Evolutionary conservation across 805 yeast species (phyloP).

Genomic region (Monosporozyma yasuniensis): DNA sequence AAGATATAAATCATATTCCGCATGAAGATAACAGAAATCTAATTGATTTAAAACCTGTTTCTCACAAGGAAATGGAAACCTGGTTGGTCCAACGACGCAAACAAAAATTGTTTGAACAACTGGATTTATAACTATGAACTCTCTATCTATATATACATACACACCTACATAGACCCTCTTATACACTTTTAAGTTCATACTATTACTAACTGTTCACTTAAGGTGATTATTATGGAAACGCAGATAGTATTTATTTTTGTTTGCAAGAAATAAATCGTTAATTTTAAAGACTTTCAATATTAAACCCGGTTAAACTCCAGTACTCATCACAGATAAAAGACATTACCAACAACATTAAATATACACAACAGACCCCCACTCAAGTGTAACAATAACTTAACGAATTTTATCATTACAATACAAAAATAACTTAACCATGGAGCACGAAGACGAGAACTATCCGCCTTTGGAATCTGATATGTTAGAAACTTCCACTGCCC

Average conservation of each 20-base stretch:
- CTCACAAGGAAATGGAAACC: slow-evolving; percentile 34
- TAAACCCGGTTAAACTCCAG: not conserved
- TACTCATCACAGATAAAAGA: not conserved
- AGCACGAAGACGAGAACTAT: slow-evolving; percentile 9
- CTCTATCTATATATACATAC: not conserved
- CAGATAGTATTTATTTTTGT: too few relatives aligned
- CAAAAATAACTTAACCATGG: not conserved
- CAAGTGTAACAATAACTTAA: not conserved
- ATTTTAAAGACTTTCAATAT: not conserved
- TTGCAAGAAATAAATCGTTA: too few relatives aligned
- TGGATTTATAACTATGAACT: not conserved
- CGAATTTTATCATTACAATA: not conserved
- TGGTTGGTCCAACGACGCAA: slow-evolving; percentile 41
- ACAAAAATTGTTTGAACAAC: slow-evolving; percentile 32
- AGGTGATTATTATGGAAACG: too few relatives aligned
- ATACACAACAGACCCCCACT: not conserved
- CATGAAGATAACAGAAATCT: not conserved
- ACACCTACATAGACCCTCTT: not conserved
- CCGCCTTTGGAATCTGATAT: slow-evolving; percentile 15
- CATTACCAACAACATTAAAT: not conserved
- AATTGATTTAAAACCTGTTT: slow-evolving; percentile 22
- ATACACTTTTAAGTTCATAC: too few relatives aligned
- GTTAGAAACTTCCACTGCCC: not conserved
- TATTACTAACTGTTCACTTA: too few relatives aligned
- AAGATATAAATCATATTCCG: not conserved